Evolutionary conservation across 1,284 basidiomycete genomes (phyloP), one percentile per base, ranked within the genome.

Genomic region (Ustilago bromivora): DNA sequence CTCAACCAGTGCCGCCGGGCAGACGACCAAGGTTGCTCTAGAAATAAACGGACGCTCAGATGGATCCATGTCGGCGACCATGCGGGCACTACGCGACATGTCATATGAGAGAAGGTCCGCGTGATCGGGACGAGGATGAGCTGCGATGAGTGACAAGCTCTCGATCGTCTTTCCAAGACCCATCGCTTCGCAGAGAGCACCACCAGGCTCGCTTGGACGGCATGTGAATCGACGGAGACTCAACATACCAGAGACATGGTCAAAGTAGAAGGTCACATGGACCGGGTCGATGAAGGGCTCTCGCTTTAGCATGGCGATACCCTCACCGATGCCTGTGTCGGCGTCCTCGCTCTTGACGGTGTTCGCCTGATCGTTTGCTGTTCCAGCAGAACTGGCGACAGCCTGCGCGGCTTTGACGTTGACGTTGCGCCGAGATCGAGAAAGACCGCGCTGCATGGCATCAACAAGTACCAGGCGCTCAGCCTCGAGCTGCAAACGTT

Each of bases 151-250:
- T 2, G 78, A 58, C 9, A 81, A 60, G 11, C 66, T 66, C 34
- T 78, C 78, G 13, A 81, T 60, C 36, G 78, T 74, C 66, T 81
- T 81, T 2, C 79, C 79, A 2, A 81, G 66, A 0, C 79, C 79
- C 74, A 81, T 76, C 34, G 72, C 66, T n/a, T 81, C 79, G 56
- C 74, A 77, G n/a, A 81, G 79, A 6, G 67, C 74, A 12, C 78
- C 79, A 36, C 79, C 79, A 11, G 78, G 73, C 61, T 79, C 77
- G 40, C 60, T 61, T 8, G 12, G 56, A 23, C 71, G 71, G 53
- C 78, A 68, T 5, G 55, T 55, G 57, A 78, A 80, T 35, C 65
- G 66, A 38, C 72, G 65, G 15, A 76, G 60, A 32, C 63, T 76
- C 32, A 72, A 43, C 63, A 71, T 59, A 35, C 78, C 78, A 3